These are phyloP conservation scores for Xylaria sp. DNA, from an alignment of 2,329 filamentous ascomycete genomes.

Conservation along the genomic window DNA sequence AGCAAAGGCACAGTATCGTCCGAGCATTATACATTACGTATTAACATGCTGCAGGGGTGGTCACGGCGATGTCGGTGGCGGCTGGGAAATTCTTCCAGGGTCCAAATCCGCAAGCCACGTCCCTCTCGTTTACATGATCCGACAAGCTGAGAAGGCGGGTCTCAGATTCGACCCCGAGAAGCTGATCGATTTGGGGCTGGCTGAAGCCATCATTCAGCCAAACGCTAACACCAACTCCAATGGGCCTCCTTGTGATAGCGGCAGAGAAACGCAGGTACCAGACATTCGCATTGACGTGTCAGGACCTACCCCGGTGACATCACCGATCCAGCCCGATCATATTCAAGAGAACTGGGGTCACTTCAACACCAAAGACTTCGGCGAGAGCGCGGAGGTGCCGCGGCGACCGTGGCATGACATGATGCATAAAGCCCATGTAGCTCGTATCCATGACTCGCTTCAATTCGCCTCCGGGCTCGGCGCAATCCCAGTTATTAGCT, in stretches of 20 bases:
- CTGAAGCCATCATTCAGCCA: conserved; percentile 55
- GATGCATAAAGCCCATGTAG: conserved; percentile 66
- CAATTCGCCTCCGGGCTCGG: conserved; percentile 70
- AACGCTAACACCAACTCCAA: conserved; percentile 18
- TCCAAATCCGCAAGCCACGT: conserved; percentile 75
- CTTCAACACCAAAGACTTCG: conserved; percentile 34
- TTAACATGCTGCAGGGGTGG: conserved; percentile 60
- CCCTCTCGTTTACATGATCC: conserved; percentile 77
- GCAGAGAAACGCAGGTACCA: conserved; percentile 41
- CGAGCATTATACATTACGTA: not conserved
- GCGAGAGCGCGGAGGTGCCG: conserved; percentile 30
- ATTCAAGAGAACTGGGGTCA: conserved; percentile 34
- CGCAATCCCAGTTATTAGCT: conserved; percentile 67
- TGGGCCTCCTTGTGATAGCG: conserved; percentile 12
- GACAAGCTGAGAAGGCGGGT: conserved; percentile 72
- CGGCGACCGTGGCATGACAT: conserved; percentile 64
- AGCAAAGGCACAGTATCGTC: not conserved
- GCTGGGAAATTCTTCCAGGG: conserved; percentile 70
- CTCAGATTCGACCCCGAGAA: conserved; percentile 77
- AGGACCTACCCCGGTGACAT: conserved; percentile 39
- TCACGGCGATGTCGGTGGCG: conserved; percentile 82
- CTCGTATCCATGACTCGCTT: conserved; percentile 76
- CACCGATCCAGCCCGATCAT: conserved; percentile 8
- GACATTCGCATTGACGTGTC: conserved; percentile 52
- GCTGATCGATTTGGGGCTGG: conserved; percentile 73